A percentile compares a stretch with the other conserved stretches of the same genome.
Evolutionary conservation across 495 filamentous ascomycete genomes (phyloP).

Genomic region (Penicillium flavigenum): DNA sequence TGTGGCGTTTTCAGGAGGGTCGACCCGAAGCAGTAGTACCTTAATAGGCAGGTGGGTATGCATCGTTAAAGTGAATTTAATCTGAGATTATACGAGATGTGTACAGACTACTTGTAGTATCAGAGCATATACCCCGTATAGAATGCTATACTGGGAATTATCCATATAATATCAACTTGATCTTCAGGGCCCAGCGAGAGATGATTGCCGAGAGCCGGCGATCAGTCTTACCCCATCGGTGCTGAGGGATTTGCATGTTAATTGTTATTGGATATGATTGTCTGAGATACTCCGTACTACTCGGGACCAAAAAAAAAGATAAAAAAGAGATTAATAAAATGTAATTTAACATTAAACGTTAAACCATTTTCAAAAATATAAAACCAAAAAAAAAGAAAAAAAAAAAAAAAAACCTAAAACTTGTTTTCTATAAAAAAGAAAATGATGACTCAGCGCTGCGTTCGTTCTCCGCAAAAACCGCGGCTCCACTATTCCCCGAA

Average conservation of each 20-base stretch:
- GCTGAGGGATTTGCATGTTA: slow-evolving; percentile 3
- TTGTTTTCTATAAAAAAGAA: neutral
- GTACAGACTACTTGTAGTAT: neutral
- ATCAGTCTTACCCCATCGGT: slow-evolving; percentile 17
- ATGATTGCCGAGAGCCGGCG: slow-evolving; percentile 24
- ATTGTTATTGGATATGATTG: neutral
- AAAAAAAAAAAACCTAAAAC: neutral
- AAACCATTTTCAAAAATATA: neutral
- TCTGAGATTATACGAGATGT: neutral
- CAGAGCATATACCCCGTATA: neutral
- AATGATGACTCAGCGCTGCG: slow-evolving; percentile 18
- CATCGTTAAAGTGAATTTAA: slow-evolving; percentile 14
- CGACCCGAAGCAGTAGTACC: slow-evolving; percentile 19
- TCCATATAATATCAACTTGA: slow-evolving; percentile 3
- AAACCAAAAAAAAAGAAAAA: neutral
- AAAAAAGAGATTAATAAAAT: neutral
- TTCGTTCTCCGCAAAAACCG: slow-evolving; percentile 31
- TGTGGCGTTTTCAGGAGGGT: slow-evolving; percentile 23
- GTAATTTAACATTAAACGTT: neutral
- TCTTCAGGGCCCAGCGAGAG: slow-evolving; percentile 29
- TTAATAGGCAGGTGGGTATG: slow-evolving; percentile 33
- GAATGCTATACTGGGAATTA: neutral
- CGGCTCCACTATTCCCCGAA: slow-evolving; percentile 40
- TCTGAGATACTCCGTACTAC: neutral
- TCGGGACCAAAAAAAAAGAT: neutral